These are phyloP conservation scores for Psilocybe tampanensis DNA, from an alignment of 768 basidiomycete species.

Conservation along the genomic window DNA sequence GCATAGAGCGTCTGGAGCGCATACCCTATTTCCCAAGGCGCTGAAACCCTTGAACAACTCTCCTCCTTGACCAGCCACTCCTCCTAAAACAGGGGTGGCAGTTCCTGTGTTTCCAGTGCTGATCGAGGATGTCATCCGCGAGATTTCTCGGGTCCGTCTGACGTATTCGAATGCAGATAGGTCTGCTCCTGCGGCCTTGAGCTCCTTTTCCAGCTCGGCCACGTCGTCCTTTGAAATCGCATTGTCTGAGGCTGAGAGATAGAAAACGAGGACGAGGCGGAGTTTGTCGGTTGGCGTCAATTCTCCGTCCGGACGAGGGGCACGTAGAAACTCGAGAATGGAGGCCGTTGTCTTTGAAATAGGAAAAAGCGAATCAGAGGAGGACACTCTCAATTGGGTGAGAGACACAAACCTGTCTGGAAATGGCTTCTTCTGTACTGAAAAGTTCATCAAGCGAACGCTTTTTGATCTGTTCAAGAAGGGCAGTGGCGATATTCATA, in stretches of 20 bases:
- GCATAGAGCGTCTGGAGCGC: conserved; percentile 20
- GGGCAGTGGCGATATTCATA: conserved; percentile 97
- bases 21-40: conserved; percentile 84
- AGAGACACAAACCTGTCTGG: conserved; percentile 63
- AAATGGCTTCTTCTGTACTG: conserved; percentile 90
- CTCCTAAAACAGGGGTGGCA: conserved; percentile 67
- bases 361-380: background rate
- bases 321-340: conserved; percentile 87
- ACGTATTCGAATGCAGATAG: conserved; percentile 89
- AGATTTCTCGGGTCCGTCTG: conserved; percentile 87
- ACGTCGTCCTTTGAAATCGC: conserved; percentile 87
- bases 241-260: conserved; percentile 83
- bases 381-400: background rate
- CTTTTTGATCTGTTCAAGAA: conserved; percentile 94
- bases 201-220: conserved; percentile 82
- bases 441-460: conserved; percentile 97
- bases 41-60: conserved; percentile 96
- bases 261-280: conserved; percentile 93
- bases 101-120: conserved; percentile 55
- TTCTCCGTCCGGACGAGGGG: conserved; percentile 61
- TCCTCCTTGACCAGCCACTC: conserved; percentile 66
- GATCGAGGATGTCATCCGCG: conserved; percentile 82
- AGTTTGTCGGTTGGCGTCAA: conserved; percentile 85
- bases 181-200: conserved; percentile 82
- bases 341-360: conserved; percentile 65